phyloP scores from a whole-genome alignment of 805 yeast species.

The Candida takata region DNA sequence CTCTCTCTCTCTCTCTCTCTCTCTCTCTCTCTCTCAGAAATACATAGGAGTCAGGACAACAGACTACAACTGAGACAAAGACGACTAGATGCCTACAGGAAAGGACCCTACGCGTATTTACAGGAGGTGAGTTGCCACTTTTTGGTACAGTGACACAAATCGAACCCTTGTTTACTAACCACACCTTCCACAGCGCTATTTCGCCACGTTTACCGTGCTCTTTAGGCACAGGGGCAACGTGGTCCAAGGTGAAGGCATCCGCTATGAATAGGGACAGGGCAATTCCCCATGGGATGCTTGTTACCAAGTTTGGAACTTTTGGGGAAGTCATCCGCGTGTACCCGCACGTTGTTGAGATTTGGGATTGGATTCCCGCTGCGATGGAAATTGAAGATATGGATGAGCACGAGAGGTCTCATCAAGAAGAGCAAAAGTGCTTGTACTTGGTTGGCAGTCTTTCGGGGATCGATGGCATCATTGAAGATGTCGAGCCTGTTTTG shows the following conservation, averaged over 20 bases:
- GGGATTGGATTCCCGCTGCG: conserved; percentile 33
- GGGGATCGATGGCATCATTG: conserved; percentile 14
- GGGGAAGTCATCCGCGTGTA: conserved; percentile 31
- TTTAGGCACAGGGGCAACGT: conserved; percentile 22
- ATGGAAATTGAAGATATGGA: conserved; percentile 11
- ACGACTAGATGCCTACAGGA: conserved; percentile 28
- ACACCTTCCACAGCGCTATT: conserved; percentile 12
- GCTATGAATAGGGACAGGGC: conserved; percentile 1
- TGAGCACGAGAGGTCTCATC: conserved; percentile 9
- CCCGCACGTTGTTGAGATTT: conserved; percentile 27
- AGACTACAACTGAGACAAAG: too few relatives aligned
- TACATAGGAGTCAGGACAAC: too few relatives aligned
- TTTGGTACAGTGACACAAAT: neutral
- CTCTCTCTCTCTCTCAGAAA: too few relatives aligned
- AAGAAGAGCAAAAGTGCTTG: conserved; percentile 14
- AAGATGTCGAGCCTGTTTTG: conserved; percentile 21
- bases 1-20: too few relatives aligned
- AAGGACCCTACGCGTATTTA: conserved; percentile 24
- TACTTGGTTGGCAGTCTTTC: conserved; percentile 23
- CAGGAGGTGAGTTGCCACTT: conserved; percentile 17
- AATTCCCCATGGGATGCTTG: conserved; percentile 4
- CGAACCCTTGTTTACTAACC: conserved; percentile 2
- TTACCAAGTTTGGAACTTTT: conserved; percentile 28
- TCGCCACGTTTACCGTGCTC: conserved; percentile 17
- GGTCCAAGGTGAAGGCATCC: conserved; percentile 22